Conservation (phyloP, 129 eudicot genomes). For the Erigeron canadensis region DNA sequence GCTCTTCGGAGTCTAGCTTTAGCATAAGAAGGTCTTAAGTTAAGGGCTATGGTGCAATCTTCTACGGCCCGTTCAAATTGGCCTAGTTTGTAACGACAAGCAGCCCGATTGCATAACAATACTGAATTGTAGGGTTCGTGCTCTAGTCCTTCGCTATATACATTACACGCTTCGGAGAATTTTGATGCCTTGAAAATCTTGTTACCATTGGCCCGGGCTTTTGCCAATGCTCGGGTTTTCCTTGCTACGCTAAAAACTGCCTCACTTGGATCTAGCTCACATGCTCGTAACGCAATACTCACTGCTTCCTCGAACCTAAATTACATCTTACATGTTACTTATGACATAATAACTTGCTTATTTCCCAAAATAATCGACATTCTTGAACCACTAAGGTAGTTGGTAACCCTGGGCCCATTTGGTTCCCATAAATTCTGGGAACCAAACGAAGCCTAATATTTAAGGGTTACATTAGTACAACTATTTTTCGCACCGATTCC, state of each 20-base stretch:
- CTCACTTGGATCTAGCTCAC: constrained; percentile 43
- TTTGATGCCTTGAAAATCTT: constrained; percentile 50
- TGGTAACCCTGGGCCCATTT: no score
- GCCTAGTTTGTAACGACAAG: constrained; percentile 68
- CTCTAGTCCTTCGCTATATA: constrained; percentile 68
- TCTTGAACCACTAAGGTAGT: no score
- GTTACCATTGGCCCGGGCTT: constrained; percentile 67
- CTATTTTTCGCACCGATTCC: no score
- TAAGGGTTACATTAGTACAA: no score
- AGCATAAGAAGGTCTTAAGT: constrained; percentile 55
- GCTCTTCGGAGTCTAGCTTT: constrained; percentile 87
- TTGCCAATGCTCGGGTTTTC: constrained; percentile 51
- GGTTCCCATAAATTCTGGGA: no score
- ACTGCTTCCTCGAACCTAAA: constrained; percentile 88
- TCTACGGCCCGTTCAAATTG: constrained; percentile 68
- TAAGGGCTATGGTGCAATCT: constrained; percentile 67
- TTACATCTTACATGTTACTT: neutral
- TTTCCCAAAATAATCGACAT: neutral
- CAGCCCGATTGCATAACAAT: constrained; percentile 77
- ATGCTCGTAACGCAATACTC: constrained; percentile 49
- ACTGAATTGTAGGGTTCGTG: constrained; percentile 64
- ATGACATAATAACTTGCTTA: neutral
- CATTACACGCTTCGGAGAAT: constrained; percentile 50
- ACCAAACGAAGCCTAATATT: no score
- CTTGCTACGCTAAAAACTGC: constrained; percentile 34